Conservation (phyloP, 108 stramenopile genomes). For the Nitzschia inconspicua region DNA sequence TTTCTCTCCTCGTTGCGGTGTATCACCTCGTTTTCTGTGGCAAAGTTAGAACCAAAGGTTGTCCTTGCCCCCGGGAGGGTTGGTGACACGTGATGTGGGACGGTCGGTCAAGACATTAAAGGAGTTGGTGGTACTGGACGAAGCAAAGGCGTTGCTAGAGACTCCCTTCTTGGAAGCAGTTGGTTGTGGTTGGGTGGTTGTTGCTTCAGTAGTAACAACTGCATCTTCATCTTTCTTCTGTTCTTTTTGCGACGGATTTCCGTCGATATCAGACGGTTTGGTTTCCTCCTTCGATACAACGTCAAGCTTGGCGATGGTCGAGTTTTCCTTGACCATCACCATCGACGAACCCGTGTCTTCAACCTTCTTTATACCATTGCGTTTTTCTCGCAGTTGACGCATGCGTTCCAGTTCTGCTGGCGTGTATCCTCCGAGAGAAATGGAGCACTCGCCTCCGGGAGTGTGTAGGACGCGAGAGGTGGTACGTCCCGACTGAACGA, state of each 20-base stretch:
- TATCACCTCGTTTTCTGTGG: too few relatives aligned
- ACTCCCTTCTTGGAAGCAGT: neutral
- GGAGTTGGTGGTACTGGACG: slow-evolving; percentile 48
- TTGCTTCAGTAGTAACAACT: neutral
- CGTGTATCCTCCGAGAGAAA: slow-evolving; percentile 42
- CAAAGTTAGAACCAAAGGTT: slow-evolving; percentile 30
- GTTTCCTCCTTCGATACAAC: neutral
- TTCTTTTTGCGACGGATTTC: neutral
- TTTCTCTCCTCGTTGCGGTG: neutral
- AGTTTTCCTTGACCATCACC: neutral
- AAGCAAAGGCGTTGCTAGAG: slow-evolving; percentile 62
- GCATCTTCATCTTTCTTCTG: neutral
- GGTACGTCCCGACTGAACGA: slow-evolving; percentile 47
- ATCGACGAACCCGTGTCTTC: neutral
- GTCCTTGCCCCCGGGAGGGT: slow-evolving; percentile 66
- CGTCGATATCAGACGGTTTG: slow-evolving; percentile 1
- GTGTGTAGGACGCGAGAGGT: slow-evolving; percentile 52
- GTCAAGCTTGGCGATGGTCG: neutral
- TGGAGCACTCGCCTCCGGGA: slow-evolving; percentile 55
- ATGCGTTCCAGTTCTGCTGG: slow-evolving; percentile 30
- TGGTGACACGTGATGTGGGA: slow-evolving; percentile 60
- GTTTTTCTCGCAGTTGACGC: slow-evolving; percentile 25
- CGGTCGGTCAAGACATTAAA: slow-evolving; percentile 76
- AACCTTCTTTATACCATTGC: neutral
- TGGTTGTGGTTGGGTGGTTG: neutral